Conservation (phyloP, 2,329 filamentous ascomycete species). For the Cladophialophora immunda region DNA sequence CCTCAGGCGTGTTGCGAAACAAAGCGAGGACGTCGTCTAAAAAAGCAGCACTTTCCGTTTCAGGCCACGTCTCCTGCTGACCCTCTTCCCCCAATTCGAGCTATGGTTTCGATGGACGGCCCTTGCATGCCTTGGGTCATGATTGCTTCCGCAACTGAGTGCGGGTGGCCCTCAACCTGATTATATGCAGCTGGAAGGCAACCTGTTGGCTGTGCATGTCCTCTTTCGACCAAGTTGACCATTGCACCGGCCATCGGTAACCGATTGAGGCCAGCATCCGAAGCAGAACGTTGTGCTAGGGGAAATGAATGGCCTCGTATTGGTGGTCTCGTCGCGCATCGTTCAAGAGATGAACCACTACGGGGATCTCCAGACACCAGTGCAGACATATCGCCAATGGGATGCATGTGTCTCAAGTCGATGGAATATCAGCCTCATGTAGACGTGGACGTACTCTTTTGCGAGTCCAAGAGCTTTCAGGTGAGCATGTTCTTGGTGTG, state of each 20-base stretch:
- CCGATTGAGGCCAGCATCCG: neutral
- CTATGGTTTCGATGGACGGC: neutral
- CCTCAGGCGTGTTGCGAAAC: neutral
- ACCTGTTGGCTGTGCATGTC: neutral
- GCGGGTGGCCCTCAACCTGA: neutral
- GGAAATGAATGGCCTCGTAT: neutral
- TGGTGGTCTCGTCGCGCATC: neutral
- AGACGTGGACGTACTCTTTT: neutral
- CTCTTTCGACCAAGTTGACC: neutral
- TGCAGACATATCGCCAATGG: neutral
- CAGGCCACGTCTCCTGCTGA: neutral
- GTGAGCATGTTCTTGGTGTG: neutral
- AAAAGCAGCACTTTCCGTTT: neutral
- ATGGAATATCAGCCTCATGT: neutral
- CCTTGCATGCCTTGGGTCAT: neutral
- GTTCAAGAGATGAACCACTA: neutral
- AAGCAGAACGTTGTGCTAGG: neutral
- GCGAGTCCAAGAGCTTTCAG: neutral
- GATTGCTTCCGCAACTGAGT: neutral
- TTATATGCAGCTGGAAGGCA: neutral
- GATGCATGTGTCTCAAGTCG: neutral
- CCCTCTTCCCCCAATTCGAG: neutral
- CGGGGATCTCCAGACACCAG: neutral
- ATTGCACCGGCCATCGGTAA: neutral
- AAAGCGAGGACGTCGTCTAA: neutral